Evolutionary conservation across 495 filamentous ascomycete species (phyloP), one percentile per base, ranked within the genome.

Genomic region (Trypethelium eluteriae): DNA sequence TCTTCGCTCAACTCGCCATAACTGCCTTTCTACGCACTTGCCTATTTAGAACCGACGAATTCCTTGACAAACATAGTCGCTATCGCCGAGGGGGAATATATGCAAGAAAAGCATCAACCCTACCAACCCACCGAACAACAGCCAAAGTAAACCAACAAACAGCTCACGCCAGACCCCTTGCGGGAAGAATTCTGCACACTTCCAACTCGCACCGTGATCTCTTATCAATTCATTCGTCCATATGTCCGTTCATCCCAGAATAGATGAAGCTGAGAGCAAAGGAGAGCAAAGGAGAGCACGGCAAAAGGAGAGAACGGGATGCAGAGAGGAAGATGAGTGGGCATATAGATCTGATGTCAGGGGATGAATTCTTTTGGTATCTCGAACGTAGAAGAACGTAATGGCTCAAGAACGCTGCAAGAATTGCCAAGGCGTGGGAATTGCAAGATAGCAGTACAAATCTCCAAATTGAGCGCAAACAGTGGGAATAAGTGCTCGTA

Each of bases 281-380:
- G 25, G 25, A 25, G 25, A 25, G 25, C 25, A 25, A 25, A 25
- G 25, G 25, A 25, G 25, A 25, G 25, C 25, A 25, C 25, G 25
- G 25, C 25, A 36, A 32, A 18, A 59, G 36, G 36, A 14, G 53
- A 34, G 36, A 32, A 35, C 7, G 18, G 6, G 53, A 59, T 36
- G 53, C 32, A 59, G 53, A 59, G 32, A 59, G 53, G 53, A 25
- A 59, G 53, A 59, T 59, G 53, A 9, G 53, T 6, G n/a, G 53
- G 5, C 18, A 32, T 14, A 32, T 59, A 25, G 25, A 25, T 25
- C 25, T 25, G 25, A 25, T 25, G 25, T 25, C 25, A 25, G 25
- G 25, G 25, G 25, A 25, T 25, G 25, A 44, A 7, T 44, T 44
- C 41, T 44, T 44, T 44, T 44, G 41, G 41, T 44, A 44, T 44